Evolutionary conservation across 1,284 basidiomycete genomes (phyloP), one percentile per base, ranked within the genome.

Genomic region (Malassezia dermatis): DNA sequence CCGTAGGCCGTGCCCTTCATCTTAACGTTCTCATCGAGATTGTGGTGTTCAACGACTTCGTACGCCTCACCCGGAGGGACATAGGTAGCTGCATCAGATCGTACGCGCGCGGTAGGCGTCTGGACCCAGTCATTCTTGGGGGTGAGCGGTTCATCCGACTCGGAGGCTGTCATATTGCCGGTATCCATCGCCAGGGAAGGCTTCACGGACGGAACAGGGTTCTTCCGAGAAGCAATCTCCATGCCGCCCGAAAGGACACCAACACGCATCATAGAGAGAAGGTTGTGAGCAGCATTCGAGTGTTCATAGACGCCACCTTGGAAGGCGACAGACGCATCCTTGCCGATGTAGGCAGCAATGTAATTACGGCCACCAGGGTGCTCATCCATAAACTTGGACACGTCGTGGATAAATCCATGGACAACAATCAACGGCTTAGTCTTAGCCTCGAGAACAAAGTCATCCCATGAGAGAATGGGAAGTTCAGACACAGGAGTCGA

Each of bases 401-500:
- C 61, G 47, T 73, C 70, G 61, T 73, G 70, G 48, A 73, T 69
- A 60, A 70, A 71, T 27, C 70, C 70, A 51, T 63, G 62, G 23
- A 73, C 65, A 27, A 66, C 69, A 30, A 71, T 63, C 40, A 73
- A 59, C 28, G 65, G 62, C 31, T 67, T 64, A 17, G 61, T 66
- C 69, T 73, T 73, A 46, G 67, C 60, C 57, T 72, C 65, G 40
- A 65, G 66, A 26, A 63, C 61, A 53, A 66, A 71, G 53, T 71
- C 71, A 52, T 71, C 69, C 71, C 71, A 73, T 15, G 67, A 67
- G 51, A 72, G 61, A 53, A 73, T 65, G 37, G 71, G 71, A n/a
- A 73, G 66, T 47, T 71, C 57, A 19, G 65, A 54, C 37, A 62
- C 60, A 8, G 60, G 58, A 59, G 67, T 71, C 56, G 69, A 63